Percentiles rank a stretch among this genome's conserved stretches.
Evolutionary conservation across 129 eudicot genomes (phyloP).

Genomic region (Calendula officinalis): DNA sequence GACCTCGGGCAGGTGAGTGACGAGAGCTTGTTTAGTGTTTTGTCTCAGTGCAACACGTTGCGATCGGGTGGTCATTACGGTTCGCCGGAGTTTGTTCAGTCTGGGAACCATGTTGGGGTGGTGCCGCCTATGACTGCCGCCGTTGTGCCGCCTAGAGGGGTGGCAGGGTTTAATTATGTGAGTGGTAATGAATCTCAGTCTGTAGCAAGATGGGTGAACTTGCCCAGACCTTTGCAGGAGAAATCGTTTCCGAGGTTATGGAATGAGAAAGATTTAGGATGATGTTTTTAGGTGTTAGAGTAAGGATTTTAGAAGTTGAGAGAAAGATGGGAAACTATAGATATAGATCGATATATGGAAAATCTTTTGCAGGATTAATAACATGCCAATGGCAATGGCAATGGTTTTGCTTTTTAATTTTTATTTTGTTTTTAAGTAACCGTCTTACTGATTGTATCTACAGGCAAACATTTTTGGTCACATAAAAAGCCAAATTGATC

Average conservation of each 20-base stretch:
- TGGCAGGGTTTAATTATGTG: constrained; percentile 49
- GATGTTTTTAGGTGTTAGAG: constrained; percentile 13
- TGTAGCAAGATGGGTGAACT: constrained; percentile 46
- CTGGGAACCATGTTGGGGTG: constrained; percentile 45
- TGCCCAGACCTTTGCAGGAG: constrained; percentile 46
- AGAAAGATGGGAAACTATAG: neutral
- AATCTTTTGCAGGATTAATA: constrained; percentile 29
- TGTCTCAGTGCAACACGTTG: constrained; percentile 58
- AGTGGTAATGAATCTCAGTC: constrained; percentile 46
- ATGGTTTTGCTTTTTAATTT: constrained; percentile 17
- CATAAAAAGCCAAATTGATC: too few relatives aligned
- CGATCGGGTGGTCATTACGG: constrained; percentile 39
- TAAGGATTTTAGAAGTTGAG: constrained; percentile 15
- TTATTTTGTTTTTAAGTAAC: neutral
- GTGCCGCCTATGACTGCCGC: constrained; percentile 26
- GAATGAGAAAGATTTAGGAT: constrained; percentile 44
- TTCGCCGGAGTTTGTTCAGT: constrained; percentile 44
- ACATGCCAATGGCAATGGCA: neutral
- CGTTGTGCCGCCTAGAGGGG: constrained; percentile 31
- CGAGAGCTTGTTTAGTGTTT: constrained; percentile 63
- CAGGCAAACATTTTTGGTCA: too few relatives aligned
- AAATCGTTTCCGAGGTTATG: constrained; percentile 56
- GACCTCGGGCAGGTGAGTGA: constrained; percentile 43
- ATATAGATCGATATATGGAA: constrained; percentile 25
- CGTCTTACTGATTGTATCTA: too few relatives aligned